Conservation (phyloP, 2,329 filamentous ascomycete genomes). For the Colletotrichum coccodes region DNA sequence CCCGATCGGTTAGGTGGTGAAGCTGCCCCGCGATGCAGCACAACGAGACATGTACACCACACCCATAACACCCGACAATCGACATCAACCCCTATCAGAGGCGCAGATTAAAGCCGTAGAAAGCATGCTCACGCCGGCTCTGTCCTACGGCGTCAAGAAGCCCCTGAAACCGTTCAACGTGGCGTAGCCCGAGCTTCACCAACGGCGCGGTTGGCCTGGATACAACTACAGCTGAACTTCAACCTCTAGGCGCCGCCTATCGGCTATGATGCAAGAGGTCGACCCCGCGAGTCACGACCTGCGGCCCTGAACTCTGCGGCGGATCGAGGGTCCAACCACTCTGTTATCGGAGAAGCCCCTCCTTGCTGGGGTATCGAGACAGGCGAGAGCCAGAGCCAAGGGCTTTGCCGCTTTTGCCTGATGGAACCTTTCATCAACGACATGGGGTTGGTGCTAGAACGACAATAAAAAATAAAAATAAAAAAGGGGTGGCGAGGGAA, state of each 20-base stretch:
- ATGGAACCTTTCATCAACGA: slow-evolving; percentile 11
- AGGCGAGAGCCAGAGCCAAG: slow-evolving; percentile 16
- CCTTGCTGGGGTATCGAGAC: slow-evolving; percentile 17
- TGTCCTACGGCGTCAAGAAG: background rate
- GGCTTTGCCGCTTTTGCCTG: slow-evolving; percentile 32
- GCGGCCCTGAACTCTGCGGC: slow-evolving; percentile 24
- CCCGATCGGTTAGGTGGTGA: slow-evolving; percentile 23
- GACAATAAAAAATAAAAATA: slow-evolving; percentile 8
- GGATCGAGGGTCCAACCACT: slow-evolving; percentile 29
- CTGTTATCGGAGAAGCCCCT: slow-evolving; percentile 20
- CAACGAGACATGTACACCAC: background rate
- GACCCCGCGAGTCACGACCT: slow-evolving; percentile 31
- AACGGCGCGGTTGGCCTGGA: slow-evolving; percentile 13
- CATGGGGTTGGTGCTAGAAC: slow-evolving; percentile 6
- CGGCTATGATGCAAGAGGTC: slow-evolving; percentile 28
- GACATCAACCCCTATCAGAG: background rate
- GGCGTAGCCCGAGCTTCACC: slow-evolving; percentile 3
- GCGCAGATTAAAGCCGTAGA: background rate
- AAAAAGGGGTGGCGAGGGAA: slow-evolving; percentile 30
- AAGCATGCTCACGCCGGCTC: background rate
- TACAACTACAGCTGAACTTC: background rate
- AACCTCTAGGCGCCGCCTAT: background rate
- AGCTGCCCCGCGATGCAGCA: slow-evolving; percentile 25
- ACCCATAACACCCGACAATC: background rate
- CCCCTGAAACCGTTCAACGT: slow-evolving; percentile 4